Percentiles rank a stretch among this genome's conserved stretches.
Conservation (phyloP, 192 early-diverging fungal species). For the Dispira parvispora region DNA sequence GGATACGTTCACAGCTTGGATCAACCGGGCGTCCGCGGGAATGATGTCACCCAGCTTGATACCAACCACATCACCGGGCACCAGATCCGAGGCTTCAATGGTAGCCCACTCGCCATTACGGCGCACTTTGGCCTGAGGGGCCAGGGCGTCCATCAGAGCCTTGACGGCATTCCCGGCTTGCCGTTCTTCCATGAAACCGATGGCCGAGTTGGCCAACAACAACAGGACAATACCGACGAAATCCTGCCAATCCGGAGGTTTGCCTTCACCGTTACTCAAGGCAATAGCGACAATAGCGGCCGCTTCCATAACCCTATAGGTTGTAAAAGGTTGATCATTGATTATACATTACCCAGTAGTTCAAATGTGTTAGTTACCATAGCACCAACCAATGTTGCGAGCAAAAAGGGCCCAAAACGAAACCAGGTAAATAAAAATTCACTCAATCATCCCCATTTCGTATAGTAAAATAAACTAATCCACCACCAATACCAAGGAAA, state of each 20-base stretch:
- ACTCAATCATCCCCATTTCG: too few relatives aligned
- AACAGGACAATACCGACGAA: conserved; percentile 71
- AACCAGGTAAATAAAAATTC: too few relatives aligned
- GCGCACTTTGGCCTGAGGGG: conserved; percentile 76
- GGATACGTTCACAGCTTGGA: conserved; percentile 44
- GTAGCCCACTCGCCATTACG: conserved; percentile 66
- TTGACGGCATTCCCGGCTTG: conserved; percentile 83
- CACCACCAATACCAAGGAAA: too few relatives aligned
- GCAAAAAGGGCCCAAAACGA: too few relatives aligned
- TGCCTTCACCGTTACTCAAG: conserved; percentile 48
- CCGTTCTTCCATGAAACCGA: conserved; percentile 82
- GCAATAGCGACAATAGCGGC: conserved; percentile 71
- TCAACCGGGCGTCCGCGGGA: conserved; percentile 71
- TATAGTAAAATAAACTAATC: too few relatives aligned
- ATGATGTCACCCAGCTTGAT: conserved; percentile 79
- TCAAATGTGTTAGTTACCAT: too few relatives aligned
- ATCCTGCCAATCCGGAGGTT: conserved; percentile 66
- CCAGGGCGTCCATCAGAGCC: conserved; percentile 83
- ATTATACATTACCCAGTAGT: too few relatives aligned
- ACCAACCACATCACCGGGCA: conserved; percentile 80
- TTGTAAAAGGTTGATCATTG: too few relatives aligned
- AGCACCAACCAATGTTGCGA: too few relatives aligned
- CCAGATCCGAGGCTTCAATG: conserved; percentile 57
- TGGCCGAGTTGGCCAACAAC: conserved; percentile 65
- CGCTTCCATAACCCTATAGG: conserved; percentile 52